Conservation (phyloP, 2,329 filamentous ascomycete species). For the Ophiostoma triangulosporum region DNA sequence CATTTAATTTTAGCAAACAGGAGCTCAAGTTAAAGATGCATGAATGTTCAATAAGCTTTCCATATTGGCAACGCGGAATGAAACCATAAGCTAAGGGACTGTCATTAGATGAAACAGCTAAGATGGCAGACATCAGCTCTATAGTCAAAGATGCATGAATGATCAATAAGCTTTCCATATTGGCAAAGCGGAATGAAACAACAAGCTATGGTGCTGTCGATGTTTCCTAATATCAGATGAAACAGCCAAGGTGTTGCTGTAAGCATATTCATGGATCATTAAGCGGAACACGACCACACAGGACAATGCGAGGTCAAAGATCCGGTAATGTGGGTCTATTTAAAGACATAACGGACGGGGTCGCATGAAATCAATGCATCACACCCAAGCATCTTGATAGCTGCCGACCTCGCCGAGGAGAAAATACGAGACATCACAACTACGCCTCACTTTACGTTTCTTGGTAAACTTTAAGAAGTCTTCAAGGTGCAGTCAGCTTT, state of each 20-base stretch:
- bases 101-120: too few species aligned
- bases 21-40: too few species aligned
- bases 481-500: not conserved
- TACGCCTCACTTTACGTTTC: not conserved
- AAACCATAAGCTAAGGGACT: too few species aligned
- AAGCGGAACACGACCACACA: not conserved
- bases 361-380: not conserved
- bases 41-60: too few species aligned
- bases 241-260: not conserved
- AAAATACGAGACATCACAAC: not conserved
- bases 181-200: not conserved
- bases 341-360: not conserved
- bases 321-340: not conserved
- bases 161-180: not conserved
- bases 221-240: not conserved
- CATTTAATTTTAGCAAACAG: too few species aligned
- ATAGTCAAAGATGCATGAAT: not conserved
- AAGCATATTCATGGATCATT: not conserved
- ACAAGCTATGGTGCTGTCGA: not conserved
- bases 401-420: not conserved
- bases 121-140: too few species aligned
- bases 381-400: not conserved
- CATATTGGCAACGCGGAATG: not conserved
- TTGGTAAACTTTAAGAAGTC: not conserved
- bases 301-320: not conserved